Evolutionary conservation across 371 early-diverging fungal genomes (phyloP), one percentile per base, ranked within the genome.

Genomic region (Mortierella sp.): DNA sequence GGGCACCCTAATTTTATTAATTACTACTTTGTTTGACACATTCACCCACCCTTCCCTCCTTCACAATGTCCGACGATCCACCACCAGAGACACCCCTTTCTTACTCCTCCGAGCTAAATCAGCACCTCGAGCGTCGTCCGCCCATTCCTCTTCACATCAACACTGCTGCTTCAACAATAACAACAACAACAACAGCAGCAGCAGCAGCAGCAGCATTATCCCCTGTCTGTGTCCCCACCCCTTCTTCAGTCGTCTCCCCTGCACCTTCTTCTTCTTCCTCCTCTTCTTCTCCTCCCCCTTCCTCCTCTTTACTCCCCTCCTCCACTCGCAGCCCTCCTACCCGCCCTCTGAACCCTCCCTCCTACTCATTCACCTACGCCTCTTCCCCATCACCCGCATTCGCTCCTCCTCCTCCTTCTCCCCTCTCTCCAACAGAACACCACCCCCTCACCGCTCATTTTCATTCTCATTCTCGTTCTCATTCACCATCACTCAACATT

Each of bases 221-320:
- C n/a, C n/a, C n/a, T n/a, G n/a, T n/a, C n/a, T n/a, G n/a, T n/a
- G n/a, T n/a, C n/a, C n/a, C n/a, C n/a, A 48, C 48, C 14, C 50
- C 50, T 50, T 11, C 63, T 31, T 60, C 19, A 28, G 19, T 19
- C 19, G 63, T 60, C 38, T 24, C 65, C 42, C 42, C 45, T 26
- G 38, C 55, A 3, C 60, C 24, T 52, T 70, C 76, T 71, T 52
- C 72, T 47, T 80, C 78, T 16, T 74, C 80, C 21, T 50, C 11
- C 44, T 57, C 75, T 71, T 68, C 76, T 16, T 76, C 79, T n/a
- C 78, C 81, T 3, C 21, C 52, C 3, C 68, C 48, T 14, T 24
- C 44, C 38, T 50, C 57, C 54, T 26, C 24, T 34, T 34, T 38
- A 34, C 63, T 55, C 24, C 45, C 5, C 24, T 42, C 21, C 4